These are phyloP conservation scores for Metarhizium sp. DNA, from an alignment of 2,329 filamentous ascomycete species.

Conservation along the genomic window DNA sequence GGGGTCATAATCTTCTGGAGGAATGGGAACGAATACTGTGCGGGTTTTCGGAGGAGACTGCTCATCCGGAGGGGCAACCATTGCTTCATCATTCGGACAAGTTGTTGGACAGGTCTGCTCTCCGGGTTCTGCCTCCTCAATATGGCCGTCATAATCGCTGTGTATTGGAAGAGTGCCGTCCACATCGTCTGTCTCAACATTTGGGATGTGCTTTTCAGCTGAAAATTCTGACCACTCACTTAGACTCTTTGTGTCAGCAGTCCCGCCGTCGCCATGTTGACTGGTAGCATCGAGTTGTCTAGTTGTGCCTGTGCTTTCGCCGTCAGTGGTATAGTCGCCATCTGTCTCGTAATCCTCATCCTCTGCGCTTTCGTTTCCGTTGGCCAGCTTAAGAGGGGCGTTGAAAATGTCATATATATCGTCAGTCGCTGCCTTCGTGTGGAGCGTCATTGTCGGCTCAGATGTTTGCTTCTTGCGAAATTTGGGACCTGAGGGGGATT, in stretches of 20 bases:
- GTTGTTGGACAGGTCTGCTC: constrained; percentile 7
- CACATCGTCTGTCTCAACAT: constrained; percentile 23
- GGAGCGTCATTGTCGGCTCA: constrained; percentile 97
- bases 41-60: constrained; percentile 43
- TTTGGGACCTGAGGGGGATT: constrained; percentile 80
- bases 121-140: constrained; percentile 20
- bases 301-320: constrained; percentile 74
- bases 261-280: constrained; percentile 37
- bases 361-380: constrained; percentile 35
- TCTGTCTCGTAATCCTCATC: constrained; percentile 66
- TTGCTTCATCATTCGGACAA: constrained; percentile 21
- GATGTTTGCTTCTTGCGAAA: constrained; percentile 63
- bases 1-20: constrained; percentile 78
- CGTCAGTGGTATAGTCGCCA: constrained; percentile 73
- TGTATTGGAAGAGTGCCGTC: constrained; percentile 22
- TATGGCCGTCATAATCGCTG: constrained; percentile 2
- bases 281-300: constrained; percentile 45
- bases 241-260: constrained; percentile 50
- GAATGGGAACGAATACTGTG: constrained; percentile 66
- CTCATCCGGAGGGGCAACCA: constrained; percentile 30
- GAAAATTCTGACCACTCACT: constrained; percentile 90
- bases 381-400: constrained; percentile 45
- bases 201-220: constrained; percentile 59
- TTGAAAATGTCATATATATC: constrained; percentile 98
- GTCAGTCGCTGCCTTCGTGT: constrained; percentile 89